A percentile compares a stretch with the other conserved stretches of the same genome.
These are phyloP conservation scores for Penicillium malachiteum DNA, from an alignment of 495 filamentous ascomycete species.

Conservation along the genomic window DNA sequence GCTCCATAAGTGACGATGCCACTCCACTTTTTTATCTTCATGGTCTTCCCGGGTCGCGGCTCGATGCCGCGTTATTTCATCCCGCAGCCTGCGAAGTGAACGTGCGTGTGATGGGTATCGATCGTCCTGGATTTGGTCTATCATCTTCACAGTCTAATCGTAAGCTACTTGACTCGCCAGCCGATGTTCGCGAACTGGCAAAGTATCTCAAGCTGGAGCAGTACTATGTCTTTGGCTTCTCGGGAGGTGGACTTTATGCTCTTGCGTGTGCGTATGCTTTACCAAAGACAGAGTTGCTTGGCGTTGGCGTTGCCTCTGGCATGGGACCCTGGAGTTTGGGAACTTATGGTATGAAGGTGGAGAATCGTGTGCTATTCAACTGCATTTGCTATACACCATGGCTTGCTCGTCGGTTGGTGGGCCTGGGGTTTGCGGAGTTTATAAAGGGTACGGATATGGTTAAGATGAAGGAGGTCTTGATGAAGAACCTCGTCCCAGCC, in stretches of 20 bases:
- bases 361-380: background rate
- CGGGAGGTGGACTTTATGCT: conserved; percentile 38
- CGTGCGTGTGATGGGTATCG: conserved; percentile 36
- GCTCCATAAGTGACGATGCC: conserved; percentile 16
- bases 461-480: conserved; percentile 3
- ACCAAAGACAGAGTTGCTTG: conserved; percentile 4
- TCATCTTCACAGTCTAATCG: conserved; percentile 34
- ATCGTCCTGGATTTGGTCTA: conserved; percentile 42
- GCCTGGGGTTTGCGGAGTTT: background rate
- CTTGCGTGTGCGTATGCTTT: conserved; percentile 30
- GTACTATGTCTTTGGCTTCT: conserved; percentile 37
- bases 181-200: conserved; percentile 38
- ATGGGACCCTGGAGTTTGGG: conserved; percentile 4
- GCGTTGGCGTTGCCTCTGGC: conserved; percentile 3
- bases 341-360: background rate
- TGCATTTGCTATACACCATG: conserved; percentile 3
- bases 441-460: background rate
- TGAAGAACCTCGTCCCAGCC: background rate
- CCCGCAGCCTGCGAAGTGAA: conserved; percentile 18
- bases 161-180: conserved; percentile 35
- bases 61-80: conserved; percentile 15
- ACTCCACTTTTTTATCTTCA: conserved; percentile 34
- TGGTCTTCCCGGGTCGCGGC: conserved; percentile 28
- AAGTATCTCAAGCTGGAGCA: conserved; percentile 25
- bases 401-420: conserved; percentile 2